Evolutionary conservation across 768 basidiomycete genomes (phyloP), one percentile per base, ranked within the genome.

Genomic region (Psilocybe subaeruginosa): DNA sequence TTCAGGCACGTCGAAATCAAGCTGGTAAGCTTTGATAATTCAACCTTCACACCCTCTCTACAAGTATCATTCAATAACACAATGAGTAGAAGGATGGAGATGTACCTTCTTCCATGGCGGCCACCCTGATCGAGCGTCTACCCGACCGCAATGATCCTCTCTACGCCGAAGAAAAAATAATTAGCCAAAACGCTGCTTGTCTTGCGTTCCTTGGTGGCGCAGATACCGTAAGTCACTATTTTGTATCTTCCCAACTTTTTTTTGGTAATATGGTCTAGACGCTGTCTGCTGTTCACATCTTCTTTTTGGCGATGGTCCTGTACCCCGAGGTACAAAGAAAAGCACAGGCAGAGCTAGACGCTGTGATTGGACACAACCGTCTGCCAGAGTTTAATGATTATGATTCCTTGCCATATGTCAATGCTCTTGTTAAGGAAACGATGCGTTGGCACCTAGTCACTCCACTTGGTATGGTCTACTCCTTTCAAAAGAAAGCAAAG

Each of bases 351-450:
- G 72, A 73, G 43, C 49, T 72, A 5, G 69, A 72, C 47, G 37
- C 61, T 8, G 68, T 73, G 0, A 52, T 71, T 35, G 70, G 70
- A 3, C 43, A 39, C 5, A 64, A 66, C 51, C 62, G 72, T 17
- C 68, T 73, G 8, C 72, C 72, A 31, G 63, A 64, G 39, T 70
- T 71, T 47, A 63, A 52, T 12, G 72, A 73, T 50, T 67, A 70
- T 29, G 19, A 61, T 30, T 58, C 66, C 16, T 51, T 72, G 14
- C 70, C 69, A 0, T 73, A 69, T 39, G 51, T 68, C n/a, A 66
- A 67, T 47, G 62, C 64, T 37, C 45, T 69, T 5, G 58, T 68
- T 9, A 66, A 66, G 53, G 64, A 63, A 55, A 59, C 61, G 3
- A 63, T 66, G 64, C 63, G 66, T 11, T 69, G 66, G 63, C 59